Conservation (phyloP, 2,329 filamentous ascomycete genomes). For the Exserohilum rostratum region DNA sequence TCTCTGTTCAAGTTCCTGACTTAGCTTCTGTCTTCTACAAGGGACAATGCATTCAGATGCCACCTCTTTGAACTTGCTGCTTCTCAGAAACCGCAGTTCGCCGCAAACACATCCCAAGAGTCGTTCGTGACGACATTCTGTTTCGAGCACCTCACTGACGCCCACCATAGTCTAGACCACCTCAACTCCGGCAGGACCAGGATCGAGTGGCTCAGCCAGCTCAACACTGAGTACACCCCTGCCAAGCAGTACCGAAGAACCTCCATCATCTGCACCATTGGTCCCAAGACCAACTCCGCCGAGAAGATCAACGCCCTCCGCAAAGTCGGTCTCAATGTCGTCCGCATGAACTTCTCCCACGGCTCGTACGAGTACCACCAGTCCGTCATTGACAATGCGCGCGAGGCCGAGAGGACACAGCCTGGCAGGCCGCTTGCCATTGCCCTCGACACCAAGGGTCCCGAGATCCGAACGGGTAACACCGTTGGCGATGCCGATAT, state of each 20-base stretch:
- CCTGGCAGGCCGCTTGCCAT: conserved; percentile 89
- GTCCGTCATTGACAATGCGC: conserved; percentile 95
- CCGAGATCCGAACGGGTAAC: conserved; percentile 85
- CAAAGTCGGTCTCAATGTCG: conserved; percentile 90
- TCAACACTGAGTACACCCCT: conserved; percentile 88
- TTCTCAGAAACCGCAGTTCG: not conserved
- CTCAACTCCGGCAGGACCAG: conserved; percentile 74
- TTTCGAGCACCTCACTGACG: conserved; percentile 16
- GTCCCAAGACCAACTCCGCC: conserved; percentile 97
- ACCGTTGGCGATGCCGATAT: conserved; percentile 73
- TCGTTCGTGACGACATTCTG: not conserved
- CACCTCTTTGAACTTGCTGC: not conserved
- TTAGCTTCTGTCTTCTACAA: not conserved
- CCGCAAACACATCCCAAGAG: not conserved
- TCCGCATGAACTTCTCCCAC: conserved; percentile 99
- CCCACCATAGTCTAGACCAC: conserved; percentile 64
- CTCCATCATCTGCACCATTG: conserved; percentile 98
- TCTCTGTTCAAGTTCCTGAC: not conserved
- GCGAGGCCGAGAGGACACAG: conserved; percentile 79
- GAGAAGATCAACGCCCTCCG: conserved; percentile 97
- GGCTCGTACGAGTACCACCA: conserved; percentile 96
- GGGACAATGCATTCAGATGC: not conserved
- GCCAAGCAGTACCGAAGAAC: conserved; percentile 92
- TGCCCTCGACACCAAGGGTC: conserved; percentile 85
- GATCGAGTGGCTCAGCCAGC: conserved; percentile 73